Evolutionary conservation across 2,329 filamentous ascomycete species (phyloP).

Genomic region (Colletotrichum coccodes): DNA sequence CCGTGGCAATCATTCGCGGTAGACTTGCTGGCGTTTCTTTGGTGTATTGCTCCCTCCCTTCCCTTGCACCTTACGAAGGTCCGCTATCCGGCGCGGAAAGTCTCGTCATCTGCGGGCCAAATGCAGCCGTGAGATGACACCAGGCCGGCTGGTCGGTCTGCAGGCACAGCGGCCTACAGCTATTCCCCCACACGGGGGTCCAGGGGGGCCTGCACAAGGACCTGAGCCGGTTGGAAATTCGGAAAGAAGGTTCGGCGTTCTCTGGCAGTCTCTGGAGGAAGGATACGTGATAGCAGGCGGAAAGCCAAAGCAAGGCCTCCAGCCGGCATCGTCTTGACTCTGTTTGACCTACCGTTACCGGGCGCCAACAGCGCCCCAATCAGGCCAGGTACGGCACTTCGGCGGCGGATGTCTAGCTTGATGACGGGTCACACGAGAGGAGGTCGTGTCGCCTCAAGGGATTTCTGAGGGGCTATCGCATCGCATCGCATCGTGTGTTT

Average conservation of each 20-base stretch:
- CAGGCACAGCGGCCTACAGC: slow-evolving; percentile 20
- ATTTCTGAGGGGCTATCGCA: background rate
- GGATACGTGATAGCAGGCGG: background rate
- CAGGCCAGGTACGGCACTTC: background rate
- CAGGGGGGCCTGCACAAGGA: slow-evolving; percentile 1
- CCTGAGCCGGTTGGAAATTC: slow-evolving; percentile 12
- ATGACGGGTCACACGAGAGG: slow-evolving; percentile 11
- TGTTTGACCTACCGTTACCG: background rate
- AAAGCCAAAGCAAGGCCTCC: slow-evolving; percentile 12
- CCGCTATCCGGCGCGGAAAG: slow-evolving; percentile 15
- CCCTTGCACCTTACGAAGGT: slow-evolving; percentile 13
- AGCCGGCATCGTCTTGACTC: slow-evolving; percentile 7
- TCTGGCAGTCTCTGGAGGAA: background rate
- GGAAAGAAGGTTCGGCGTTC: background rate
- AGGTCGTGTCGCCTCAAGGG: background rate
- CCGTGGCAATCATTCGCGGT: slow-evolving; percentile 5
- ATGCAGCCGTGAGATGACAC: slow-evolving; percentile 11
- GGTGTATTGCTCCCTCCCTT: slow-evolving; percentile 8
- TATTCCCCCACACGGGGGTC: slow-evolving; percentile 13
- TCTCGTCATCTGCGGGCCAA: slow-evolving; percentile 19
- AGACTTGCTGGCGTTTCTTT: background rate
- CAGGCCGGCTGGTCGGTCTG: slow-evolving; percentile 9
- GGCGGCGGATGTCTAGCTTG: background rate
- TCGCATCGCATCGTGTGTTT: slow-evolving; percentile 1
- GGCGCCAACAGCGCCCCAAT: background rate